Percentiles rank a stretch among this genome's conserved stretches.
Conservation (phyloP, 306 rosid species). For the Fagus crenata region DNA sequence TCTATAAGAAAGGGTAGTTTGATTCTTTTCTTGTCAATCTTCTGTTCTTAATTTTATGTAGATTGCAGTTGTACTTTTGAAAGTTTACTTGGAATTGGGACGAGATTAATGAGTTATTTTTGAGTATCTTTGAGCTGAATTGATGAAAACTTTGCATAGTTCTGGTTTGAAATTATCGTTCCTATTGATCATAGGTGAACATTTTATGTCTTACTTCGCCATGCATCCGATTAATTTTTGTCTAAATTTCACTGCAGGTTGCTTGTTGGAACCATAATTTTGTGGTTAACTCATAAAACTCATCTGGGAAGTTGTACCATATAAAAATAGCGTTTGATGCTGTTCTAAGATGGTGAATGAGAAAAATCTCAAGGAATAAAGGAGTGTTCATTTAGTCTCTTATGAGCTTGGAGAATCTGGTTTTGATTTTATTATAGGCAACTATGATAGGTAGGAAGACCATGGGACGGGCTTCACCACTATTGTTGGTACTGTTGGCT, state of each 20-base stretch:
- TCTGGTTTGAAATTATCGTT: conserved; percentile 11
- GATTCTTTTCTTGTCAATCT: neutral
- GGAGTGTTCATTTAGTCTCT: conserved; percentile 31
- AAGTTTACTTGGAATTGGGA: neutral
- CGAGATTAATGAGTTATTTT: neutral
- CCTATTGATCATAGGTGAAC: conserved; percentile 10
- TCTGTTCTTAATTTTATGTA: neutral
- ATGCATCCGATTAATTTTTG: neutral
- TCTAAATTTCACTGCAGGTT: conserved; percentile 18
- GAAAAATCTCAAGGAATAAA: conserved; percentile 11
- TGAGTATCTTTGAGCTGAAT: neutral
- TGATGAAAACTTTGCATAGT: neutral
- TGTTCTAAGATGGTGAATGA: conserved; percentile 26
- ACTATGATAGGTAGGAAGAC: conserved; percentile 51
- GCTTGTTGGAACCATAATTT: conserved; percentile 12
- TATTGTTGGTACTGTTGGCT: conserved; percentile 64
- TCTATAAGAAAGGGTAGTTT: neutral
- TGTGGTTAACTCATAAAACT: conserved; percentile 7
- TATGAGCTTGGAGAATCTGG: conserved; percentile 31
- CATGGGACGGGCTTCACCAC: conserved; percentile 63
- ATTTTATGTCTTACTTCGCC: neutral
- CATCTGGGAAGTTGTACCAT: neutral
- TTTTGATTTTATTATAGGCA: conserved; percentile 37
- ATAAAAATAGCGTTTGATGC: neutral
- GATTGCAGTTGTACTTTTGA: neutral